A percentile compares a stretch with the other conserved stretches of the same genome.
phyloP scores from a whole-genome alignment of 179 eudicot genomes.

The Nepenthes alata region DNA sequence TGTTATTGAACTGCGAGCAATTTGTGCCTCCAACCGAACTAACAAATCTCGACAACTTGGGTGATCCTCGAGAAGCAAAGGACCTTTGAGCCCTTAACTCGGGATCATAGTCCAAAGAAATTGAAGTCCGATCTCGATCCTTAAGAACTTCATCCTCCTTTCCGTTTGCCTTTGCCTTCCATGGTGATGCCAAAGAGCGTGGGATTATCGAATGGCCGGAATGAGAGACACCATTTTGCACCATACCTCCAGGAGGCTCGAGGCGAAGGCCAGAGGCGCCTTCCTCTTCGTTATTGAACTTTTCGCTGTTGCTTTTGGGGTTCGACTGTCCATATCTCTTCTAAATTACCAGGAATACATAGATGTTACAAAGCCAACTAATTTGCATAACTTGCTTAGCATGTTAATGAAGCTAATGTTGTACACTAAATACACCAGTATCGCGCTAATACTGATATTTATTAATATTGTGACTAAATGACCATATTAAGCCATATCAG shows the following conservation, averaged over 20 bases:
- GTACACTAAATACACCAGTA: too few species aligned
- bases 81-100: constrained; percentile 26
- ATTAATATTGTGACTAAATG: too few species aligned
- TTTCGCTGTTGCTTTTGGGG: constrained; percentile 42
- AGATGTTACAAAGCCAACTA: neutral
- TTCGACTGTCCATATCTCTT: constrained; percentile 33
- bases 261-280: constrained; percentile 37
- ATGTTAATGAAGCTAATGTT: too few species aligned
- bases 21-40: constrained; percentile 41
- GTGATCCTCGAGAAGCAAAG: constrained; percentile 20
- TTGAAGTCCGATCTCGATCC: constrained; percentile 17
- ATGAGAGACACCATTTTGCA: constrained; percentile 16
- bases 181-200: constrained; percentile 13
- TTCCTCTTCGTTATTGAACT: constrained; percentile 36
- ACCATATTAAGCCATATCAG: too few species aligned
- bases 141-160: constrained; percentile 15
- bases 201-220: constrained; percentile 27
- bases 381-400: neutral
- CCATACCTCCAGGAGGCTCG: constrained; percentile 26
- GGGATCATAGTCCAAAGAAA: constrained; percentile 15
- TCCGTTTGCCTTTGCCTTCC: constrained; percentile 16
- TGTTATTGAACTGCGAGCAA: constrained; percentile 28
- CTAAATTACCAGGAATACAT: constrained; percentile 15
- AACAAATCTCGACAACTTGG: constrained; percentile 40
- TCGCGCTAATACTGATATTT: too few species aligned